These are phyloP conservation scores for Tetrahymena borealis DNA, from an alignment of 73 alveolate genomes.

Conservation along the genomic window DNA sequence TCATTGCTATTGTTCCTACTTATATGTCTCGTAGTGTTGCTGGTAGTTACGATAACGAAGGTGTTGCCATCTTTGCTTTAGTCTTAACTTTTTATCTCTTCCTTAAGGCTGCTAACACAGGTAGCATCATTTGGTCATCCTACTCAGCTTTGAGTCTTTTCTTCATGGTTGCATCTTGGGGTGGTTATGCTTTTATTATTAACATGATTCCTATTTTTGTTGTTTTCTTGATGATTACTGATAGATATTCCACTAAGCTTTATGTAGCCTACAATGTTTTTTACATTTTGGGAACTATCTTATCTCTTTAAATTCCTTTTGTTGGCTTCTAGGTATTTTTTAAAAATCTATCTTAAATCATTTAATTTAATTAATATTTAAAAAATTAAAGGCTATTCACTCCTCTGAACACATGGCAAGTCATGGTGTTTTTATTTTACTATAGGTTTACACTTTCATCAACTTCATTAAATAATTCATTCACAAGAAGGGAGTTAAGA, in stretches of 20 bases:
- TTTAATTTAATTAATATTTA: background rate
- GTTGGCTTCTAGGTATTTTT: conserved; percentile 60
- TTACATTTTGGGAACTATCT: conserved; percentile 81
- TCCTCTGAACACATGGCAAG: conserved; percentile 84
- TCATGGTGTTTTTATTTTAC: conserved; percentile 74
- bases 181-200: conserved; percentile 90
- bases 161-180: conserved; percentile 92
- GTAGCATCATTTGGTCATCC: conserved; percentile 64
- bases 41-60: conserved; percentile 97
- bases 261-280: conserved; percentile 84
- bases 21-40: conserved; percentile 98
- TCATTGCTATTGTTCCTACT: conserved; percentile 94
- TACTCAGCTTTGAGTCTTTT: conserved; percentile 55
- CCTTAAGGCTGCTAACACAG: conserved; percentile 79
- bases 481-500: conserved; percentile 55
- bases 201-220: conserved; percentile 87
- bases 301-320: conserved; percentile 91
- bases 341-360: background rate
- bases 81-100: conserved; percentile 73
- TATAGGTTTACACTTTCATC: conserved; percentile 53
- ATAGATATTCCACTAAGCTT: conserved; percentile 73
- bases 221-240: conserved; percentile 68
- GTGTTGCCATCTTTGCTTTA: conserved; percentile 83
- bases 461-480: conserved; percentile 59
- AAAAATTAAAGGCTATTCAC: conserved; percentile 42